A percentile compares a stretch with the other conserved stretches of the same genome.
Conservation (phyloP, 495 filamentous ascomycete genomes). For the Talaromyces nanjingensis region DNA sequence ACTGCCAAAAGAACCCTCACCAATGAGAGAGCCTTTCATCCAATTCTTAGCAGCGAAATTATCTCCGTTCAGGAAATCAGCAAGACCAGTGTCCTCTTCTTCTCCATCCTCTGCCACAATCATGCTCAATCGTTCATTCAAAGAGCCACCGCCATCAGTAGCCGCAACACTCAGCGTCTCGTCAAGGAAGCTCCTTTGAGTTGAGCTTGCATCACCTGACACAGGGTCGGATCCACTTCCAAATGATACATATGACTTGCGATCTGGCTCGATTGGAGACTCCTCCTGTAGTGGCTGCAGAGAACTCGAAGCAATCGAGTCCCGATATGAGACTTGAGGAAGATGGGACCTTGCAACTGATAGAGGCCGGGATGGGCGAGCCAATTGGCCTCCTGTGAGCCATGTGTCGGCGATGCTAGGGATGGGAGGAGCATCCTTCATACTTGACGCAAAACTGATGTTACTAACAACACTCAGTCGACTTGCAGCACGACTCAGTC, state of each 20-base stretch:
- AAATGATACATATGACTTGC: conserved; percentile 95
- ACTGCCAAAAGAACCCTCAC: conserved; percentile 93
- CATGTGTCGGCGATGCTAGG: conserved; percentile 95
- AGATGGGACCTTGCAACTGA: conserved; percentile 56
- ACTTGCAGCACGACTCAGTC: conserved; percentile 84
- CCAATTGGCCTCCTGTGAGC: conserved; percentile 52
- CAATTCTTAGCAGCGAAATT: conserved; percentile 93
- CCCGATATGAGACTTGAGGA: conserved; percentile 59
- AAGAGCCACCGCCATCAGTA: conserved; percentile 54
- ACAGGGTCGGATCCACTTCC: conserved; percentile 74
- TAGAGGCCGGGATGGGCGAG: conserved; percentile 47
- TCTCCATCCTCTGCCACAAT: conserved; percentile 72
- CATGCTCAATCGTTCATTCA: conserved; percentile 60
- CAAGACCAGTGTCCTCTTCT: conserved; percentile 71
- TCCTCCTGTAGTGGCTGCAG: conserved; percentile 90
- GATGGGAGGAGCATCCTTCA: conserved; percentile 78
- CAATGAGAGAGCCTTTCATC: conserved; percentile 98
- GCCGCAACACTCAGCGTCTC: conserved; percentile 66
- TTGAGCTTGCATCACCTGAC: conserved; percentile 63
- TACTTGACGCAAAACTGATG: conserved; percentile 80
- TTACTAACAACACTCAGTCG: conserved; percentile 92
- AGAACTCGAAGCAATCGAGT: conserved; percentile 80
- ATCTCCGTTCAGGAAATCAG: conserved; percentile 81
- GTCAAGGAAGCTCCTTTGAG: conserved; percentile 71
- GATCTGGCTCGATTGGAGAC: conserved; percentile 78